Base-by-base conservation (phyloP, 2,329 filamentous ascomycete species). In the Fusarium nelsonii region DNA sequence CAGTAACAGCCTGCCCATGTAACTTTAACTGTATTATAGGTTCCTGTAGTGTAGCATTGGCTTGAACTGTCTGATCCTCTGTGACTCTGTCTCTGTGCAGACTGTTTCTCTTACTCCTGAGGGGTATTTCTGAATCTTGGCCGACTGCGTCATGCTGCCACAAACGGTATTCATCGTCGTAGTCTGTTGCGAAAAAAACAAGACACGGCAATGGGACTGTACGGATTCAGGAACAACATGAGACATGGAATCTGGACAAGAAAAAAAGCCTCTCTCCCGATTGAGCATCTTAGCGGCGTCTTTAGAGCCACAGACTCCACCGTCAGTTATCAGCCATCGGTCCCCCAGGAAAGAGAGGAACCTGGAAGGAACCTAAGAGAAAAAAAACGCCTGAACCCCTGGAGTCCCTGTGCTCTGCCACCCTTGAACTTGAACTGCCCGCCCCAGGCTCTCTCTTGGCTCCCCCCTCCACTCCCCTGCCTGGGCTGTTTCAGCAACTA, bases 381-480 rank as follows among this genome's bases (percentile, higher is more conserved):
- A 62, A 36, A 54, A 57, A 57, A 66, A 69, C 61, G 65, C 62
- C 62, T 65, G 32, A 44, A 60, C 52, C 53, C 66, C 66, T 66
- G 51, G 66, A 63, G 51, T 54, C 56, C 36, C 23, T 57, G 55
- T 65, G 55, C 60, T 51, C 60, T 58, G 66, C 65, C 66, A 68
- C 66, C 52, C 61, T 54, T 59, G 32, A 44, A 46, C 45, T 53
- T 37, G 55, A 48, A 48, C 45, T 48, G 45, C 49, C 48, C 41
- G 33, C 50, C 58, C 43, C 28, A 45, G 40, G 55, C 37, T 54
- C 32, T 68, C 63, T 68, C 18, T 28, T 12, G 14, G 15, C 33
- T 36, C 32, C 23, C 23, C 23, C 23, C 23, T 23, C 23, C 23
- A 23, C 23, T 23, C 40, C 66, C 66, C 39, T 66, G 57, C 49